phyloP scores from a whole-genome alignment of 345 rosid species.

The Brassica rapa region DNA sequence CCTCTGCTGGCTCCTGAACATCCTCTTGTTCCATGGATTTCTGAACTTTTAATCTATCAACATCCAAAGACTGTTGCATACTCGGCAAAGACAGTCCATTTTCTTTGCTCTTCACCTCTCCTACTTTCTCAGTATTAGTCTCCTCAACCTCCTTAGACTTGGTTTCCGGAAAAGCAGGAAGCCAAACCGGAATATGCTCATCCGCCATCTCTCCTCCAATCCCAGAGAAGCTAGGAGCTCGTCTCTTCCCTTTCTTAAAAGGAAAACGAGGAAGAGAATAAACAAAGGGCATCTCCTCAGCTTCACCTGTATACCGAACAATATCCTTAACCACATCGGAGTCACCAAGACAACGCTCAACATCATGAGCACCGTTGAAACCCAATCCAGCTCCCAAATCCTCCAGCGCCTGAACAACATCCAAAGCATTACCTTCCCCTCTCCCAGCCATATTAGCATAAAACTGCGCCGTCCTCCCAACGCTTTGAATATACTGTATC shows the following conservation, averaged over 20 bases:
- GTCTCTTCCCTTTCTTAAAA: constrained; percentile 54
- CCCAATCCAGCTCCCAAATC: constrained; percentile 65
- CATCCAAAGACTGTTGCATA: constrained; percentile 47
- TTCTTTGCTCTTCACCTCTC: constrained; percentile 37
- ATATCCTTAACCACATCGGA: constrained; percentile 70
- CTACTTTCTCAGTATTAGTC: constrained; percentile 33
- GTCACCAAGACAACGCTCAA: constrained; percentile 60
- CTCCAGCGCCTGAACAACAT: constrained; percentile 72
- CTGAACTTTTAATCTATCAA: constrained; percentile 51
- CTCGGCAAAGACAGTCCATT: constrained; percentile 44
- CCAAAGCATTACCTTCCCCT: constrained; percentile 60
- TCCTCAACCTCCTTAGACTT: constrained; percentile 39
- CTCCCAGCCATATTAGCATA: constrained; percentile 75
- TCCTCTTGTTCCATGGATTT: constrained; percentile 42
- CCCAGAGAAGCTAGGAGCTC: constrained; percentile 50
- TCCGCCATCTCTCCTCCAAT: constrained; percentile 67
- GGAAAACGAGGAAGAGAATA: constrained; percentile 68
- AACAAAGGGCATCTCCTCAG: constrained; percentile 60
- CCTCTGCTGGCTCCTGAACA: constrained; percentile 42
- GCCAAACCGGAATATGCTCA: constrained; percentile 80
- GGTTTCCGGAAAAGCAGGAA: constrained; percentile 75
- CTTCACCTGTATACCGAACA: constrained; percentile 59
- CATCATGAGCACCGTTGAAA: constrained; percentile 62
- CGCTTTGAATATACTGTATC: constrained; percentile 49
- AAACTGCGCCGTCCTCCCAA: constrained; percentile 59